These are phyloP conservation scores for Populus trichocarpa DNA, from an alignment of 441 rosid species.

Conservation along the genomic window DNA sequence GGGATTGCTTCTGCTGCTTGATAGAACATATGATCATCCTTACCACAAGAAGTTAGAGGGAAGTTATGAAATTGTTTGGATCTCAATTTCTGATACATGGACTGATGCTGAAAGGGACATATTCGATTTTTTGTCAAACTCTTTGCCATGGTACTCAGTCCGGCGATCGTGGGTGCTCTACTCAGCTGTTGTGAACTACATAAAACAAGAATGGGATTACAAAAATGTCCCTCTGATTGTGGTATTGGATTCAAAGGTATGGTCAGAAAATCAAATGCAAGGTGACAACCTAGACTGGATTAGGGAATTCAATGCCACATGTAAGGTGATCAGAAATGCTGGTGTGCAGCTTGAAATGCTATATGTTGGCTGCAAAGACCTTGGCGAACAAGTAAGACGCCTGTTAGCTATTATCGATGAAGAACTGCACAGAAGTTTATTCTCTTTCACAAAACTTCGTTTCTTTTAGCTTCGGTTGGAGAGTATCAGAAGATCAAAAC, in stretches of 20 bases:
- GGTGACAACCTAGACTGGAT: slow-evolving; percentile 52
- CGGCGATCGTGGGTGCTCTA: slow-evolving; percentile 47
- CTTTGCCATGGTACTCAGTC: slow-evolving; percentile 66
- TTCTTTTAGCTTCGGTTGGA: slow-evolving; percentile 74
- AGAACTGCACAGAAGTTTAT: slow-evolving; percentile 32
- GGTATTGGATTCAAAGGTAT: slow-evolving; percentile 56
- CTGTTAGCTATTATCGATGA: slow-evolving; percentile 25
- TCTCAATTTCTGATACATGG: slow-evolving; percentile 50
- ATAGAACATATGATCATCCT: slow-evolving; percentile 53
- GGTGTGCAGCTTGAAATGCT: slow-evolving; percentile 54
- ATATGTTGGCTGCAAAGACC: slow-evolving; percentile 44
- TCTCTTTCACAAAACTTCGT: slow-evolving; percentile 43
- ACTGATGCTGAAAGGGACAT: slow-evolving; percentile 41
- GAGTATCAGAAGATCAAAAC: slow-evolving; percentile 57
- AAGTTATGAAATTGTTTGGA: slow-evolving; percentile 58
- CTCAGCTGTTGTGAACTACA: slow-evolving; percentile 41
- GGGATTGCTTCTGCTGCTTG: slow-evolving; percentile 49
- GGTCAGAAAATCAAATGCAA: slow-evolving; percentile 53
- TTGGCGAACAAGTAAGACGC: slow-evolving; percentile 22
- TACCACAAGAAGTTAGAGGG: slow-evolving; percentile 30
- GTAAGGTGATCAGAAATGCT: slow-evolving; percentile 28
- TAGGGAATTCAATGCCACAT: slow-evolving; percentile 37
- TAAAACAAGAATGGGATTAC: slow-evolving; percentile 54
- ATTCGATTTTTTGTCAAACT: slow-evolving; percentile 42
- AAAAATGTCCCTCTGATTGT: slow-evolving; percentile 48